These are phyloP conservation scores for Microthlaspi erraticum DNA, from an alignment of 345 rosid genomes.

Conservation along the genomic window DNA sequence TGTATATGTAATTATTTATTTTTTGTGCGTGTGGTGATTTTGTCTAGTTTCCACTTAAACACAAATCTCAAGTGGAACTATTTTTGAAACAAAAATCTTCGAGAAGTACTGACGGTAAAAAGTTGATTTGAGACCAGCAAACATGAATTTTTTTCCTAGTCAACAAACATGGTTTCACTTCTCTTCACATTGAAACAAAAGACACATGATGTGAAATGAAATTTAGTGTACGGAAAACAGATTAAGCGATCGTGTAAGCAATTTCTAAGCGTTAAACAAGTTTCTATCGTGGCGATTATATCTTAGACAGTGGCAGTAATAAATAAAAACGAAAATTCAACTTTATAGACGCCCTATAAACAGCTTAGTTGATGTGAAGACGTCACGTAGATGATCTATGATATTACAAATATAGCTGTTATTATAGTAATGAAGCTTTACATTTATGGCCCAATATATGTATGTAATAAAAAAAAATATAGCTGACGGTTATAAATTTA, in stretches of 20 bases:
- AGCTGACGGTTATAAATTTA: background rate
- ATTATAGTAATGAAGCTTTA: too few relatives aligned
- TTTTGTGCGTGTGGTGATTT: conserved; percentile 38
- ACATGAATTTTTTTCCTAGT: background rate
- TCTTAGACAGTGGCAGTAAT: too few relatives aligned
- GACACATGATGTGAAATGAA: background rate
- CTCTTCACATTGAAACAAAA: too few relatives aligned
- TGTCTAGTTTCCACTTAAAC: conserved; percentile 41
- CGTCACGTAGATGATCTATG: too few relatives aligned
- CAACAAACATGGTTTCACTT: background rate
- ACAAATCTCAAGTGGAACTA: conserved; percentile 20
- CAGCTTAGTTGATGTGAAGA: too few relatives aligned
- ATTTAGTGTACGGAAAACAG: background rate
- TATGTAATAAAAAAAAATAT: too few relatives aligned
- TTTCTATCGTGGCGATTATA: background rate
- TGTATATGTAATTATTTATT: background rate
- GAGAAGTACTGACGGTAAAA: conserved; percentile 16
- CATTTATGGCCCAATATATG: too few relatives aligned
- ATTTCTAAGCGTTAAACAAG: background rate
- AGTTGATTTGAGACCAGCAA: background rate
- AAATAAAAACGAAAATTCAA: too few relatives aligned
- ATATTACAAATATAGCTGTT: too few relatives aligned
- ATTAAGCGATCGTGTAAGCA: background rate
- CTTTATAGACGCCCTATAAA: too few relatives aligned
- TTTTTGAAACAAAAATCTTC: conserved; percentile 2